Conservation (phyloP, 805 yeast genomes). For the Saturnispora galanensis region DNA sequence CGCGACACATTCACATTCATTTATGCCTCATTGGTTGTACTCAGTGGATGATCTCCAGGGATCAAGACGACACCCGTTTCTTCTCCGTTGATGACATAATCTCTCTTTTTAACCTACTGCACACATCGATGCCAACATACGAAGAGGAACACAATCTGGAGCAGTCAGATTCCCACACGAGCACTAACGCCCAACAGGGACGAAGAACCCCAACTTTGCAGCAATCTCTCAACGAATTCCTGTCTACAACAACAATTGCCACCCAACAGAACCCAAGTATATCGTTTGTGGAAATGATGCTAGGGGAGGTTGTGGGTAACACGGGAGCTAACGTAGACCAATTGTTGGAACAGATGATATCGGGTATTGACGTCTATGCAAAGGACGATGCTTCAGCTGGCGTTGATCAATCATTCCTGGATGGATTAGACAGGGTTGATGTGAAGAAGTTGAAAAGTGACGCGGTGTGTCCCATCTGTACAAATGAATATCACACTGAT, state of each 20-base stretch:
- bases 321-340: slow-evolving; percentile 3
- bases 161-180: background rate
- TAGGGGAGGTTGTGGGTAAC: slow-evolving; percentile 4
- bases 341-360: background rate
- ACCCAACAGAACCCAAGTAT: background rate
- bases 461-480: slow-evolving; percentile 80
- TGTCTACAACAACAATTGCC: slow-evolving; percentile 5
- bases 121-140: slow-evolving; percentile 12
- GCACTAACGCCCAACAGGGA: background rate
- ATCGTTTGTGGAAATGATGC: background rate
- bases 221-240: slow-evolving; percentile 11
- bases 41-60: too few relatives aligned
- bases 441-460: slow-evolving; percentile 32
- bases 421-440: slow-evolving; percentile 61
- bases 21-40: too few relatives aligned
- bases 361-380: slow-evolving; percentile 1
- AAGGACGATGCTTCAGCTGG: slow-evolving; percentile 29
- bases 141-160: slow-evolving; percentile 17
- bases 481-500: slow-evolving; percentile 60
- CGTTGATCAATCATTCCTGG: slow-evolving; percentile 61
- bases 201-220: slow-evolving; percentile 9
- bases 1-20: too few relatives aligned
- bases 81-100: background rate
- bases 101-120: too few relatives aligned
- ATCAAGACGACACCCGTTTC: background rate